Evolutionary conservation across 306 rosid species (phyloP).

Genomic region (Lotus japonicus): DNA sequence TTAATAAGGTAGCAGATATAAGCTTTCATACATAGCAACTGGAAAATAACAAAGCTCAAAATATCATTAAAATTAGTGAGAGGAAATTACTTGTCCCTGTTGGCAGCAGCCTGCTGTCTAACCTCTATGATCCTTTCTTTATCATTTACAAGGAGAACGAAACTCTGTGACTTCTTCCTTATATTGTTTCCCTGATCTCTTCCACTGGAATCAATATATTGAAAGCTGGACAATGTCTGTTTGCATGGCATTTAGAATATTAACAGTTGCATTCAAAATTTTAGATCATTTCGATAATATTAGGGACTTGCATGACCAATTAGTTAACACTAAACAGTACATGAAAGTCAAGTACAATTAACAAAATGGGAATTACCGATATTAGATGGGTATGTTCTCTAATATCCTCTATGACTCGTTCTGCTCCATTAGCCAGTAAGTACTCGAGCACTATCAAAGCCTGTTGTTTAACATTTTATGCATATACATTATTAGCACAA

Average conservation of each 20-base stretch:
- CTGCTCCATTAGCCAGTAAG: conserved; percentile 82
- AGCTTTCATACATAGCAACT: not conserved
- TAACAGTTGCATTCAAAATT: conserved; percentile 10
- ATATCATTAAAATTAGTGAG: not conserved
- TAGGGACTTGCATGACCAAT: not conserved
- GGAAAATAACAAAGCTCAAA: not conserved
- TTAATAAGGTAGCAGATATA: not conserved
- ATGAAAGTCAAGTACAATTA: not conserved
- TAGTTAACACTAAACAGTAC: not conserved
- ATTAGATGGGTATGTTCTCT: conserved; percentile 80
- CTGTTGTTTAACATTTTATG: conserved; percentile 32
- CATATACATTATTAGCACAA: not conserved
- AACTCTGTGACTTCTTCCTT: conserved; percentile 79
- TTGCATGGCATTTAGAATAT: conserved; percentile 15
- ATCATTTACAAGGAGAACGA: conserved; percentile 78
- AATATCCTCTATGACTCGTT: conserved; percentile 80
- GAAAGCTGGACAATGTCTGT: conserved; percentile 77
- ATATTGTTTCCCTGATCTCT: conserved; percentile 93
- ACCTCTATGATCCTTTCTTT: conserved; percentile 78
- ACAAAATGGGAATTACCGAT: conserved; percentile 45
- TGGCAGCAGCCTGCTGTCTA: conserved; percentile 84
- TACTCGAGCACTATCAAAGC: conserved; percentile 78
- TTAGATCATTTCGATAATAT: not conserved
- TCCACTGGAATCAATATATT: conserved; percentile 85
- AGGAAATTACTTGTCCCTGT: conserved; percentile 71